Evolutionary conservation across 2,329 filamentous ascomycete genomes (phyloP).

Genomic region (Ophiostoma pallidulum): DNA sequence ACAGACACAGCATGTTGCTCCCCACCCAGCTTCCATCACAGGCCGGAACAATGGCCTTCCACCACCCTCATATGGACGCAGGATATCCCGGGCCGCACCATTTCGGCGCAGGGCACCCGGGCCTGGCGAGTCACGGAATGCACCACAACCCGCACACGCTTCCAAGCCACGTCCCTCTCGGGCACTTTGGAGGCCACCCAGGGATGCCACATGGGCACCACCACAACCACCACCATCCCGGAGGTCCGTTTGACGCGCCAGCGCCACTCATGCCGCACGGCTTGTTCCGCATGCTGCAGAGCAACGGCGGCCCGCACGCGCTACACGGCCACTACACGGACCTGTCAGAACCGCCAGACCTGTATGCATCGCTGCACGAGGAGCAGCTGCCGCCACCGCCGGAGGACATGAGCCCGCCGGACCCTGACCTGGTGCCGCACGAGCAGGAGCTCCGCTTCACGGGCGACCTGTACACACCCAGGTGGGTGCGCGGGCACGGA

Average conservation of each 20-base stretch:
- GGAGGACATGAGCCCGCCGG: conserved; percentile 71
- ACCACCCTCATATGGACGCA: conserved; percentile 10
- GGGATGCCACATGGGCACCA: conserved; percentile 21
- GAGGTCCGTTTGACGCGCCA: conserved; percentile 44
- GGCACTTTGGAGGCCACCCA: conserved; percentile 4
- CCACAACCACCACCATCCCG: conserved; percentile 41
- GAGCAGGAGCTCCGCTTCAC: conserved; percentile 72
- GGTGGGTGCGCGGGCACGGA: conserved; percentile 75
- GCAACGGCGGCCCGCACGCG: conserved; percentile 60
- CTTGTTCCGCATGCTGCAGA: conserved; percentile 63
- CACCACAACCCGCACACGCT: conserved; percentile 11
- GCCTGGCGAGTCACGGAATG: conserved; percentile 3
- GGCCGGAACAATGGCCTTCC: conserved; percentile 21
- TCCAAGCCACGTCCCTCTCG: conserved; percentile 8
- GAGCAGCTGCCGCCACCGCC: conserved; percentile 65
- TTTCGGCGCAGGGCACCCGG: not conserved
- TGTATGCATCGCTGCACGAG: conserved; percentile 66
- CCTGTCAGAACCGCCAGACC: conserved; percentile 63
- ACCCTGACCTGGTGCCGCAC: conserved; percentile 65
- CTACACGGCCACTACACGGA: conserved; percentile 63
- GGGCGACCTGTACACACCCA: conserved; percentile 73
- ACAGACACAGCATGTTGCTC: conserved; percentile 50
- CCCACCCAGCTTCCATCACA: conserved; percentile 45
- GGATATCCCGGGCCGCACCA: conserved; percentile 9
- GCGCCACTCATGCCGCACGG: conserved; percentile 60